Evolutionary conservation across 2,329 filamentous ascomycete species (phyloP).

Genomic region (Xylariales sp.): DNA sequence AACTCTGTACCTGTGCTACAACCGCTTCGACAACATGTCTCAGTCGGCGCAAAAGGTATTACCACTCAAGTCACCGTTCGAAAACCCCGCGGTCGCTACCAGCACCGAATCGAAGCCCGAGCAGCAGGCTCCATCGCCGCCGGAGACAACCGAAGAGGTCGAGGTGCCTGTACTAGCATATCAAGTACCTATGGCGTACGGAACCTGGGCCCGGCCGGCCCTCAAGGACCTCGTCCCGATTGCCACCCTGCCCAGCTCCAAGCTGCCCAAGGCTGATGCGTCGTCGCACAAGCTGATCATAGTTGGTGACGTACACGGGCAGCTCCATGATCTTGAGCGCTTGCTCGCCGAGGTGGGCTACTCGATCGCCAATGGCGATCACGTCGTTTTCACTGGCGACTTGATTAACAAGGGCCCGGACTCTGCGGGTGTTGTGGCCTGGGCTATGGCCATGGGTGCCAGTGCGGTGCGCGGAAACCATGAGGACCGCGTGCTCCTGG

Average conservation of each 20-base stretch:
- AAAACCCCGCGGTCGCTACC: neutral
- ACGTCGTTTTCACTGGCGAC: conserved; percentile 73
- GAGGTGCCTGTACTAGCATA: neutral
- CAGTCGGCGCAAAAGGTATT: conserved; percentile 2
- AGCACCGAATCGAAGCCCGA: neutral
- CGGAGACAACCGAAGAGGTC: neutral
- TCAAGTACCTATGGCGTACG: conserved; percentile 7
- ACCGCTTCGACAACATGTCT: conserved; percentile 2
- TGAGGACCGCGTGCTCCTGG: conserved; percentile 78
- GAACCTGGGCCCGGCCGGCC: conserved; percentile 18
- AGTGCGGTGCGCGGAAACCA: conserved; percentile 88
- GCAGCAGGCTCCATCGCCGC: no score
- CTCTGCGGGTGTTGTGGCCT: conserved; percentile 69
- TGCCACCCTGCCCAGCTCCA: conserved; percentile 23
- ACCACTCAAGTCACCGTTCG: conserved; percentile 3
- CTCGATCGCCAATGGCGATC: conserved; percentile 62
- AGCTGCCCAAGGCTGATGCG: conserved; percentile 15
- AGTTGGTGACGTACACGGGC: conserved; percentile 91
- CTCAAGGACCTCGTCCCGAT: conserved; percentile 20
- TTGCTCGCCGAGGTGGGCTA: conserved; percentile 61
- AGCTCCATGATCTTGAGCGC: conserved; percentile 59
- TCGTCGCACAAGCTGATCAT: conserved; percentile 64
- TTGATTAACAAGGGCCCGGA: conserved; percentile 85
- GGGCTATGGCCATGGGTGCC: conserved; percentile 69
- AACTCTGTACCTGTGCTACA: conserved; percentile 7